phyloP scores from a whole-genome alignment of 2,329 filamentous ascomycete genomes.

The Zymoseptoria tritici region DNA sequence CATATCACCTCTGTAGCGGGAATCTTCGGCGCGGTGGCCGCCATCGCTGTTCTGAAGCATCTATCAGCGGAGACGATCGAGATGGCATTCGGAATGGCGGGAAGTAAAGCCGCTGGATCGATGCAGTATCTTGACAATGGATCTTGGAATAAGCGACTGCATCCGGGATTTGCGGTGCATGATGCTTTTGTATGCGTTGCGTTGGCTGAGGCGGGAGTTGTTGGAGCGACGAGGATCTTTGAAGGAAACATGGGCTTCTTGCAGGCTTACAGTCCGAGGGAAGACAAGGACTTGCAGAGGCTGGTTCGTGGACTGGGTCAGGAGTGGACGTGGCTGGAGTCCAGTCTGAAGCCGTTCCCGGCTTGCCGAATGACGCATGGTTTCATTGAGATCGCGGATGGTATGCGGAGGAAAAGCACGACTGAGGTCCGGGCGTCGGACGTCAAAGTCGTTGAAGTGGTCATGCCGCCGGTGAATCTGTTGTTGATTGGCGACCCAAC shows the following conservation, averaged over 20 bases:
- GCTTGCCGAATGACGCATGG: slow-evolving; percentile 29
- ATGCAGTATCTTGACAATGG: slow-evolving; percentile 37
- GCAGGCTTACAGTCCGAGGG: slow-evolving; percentile 24
- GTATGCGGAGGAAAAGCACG: slow-evolving; percentile 6
- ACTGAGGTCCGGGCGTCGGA: slow-evolving; percentile 7
- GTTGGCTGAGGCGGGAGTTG: slow-evolving; percentile 31
- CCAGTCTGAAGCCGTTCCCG: slow-evolving; percentile 25
- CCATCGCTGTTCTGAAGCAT: slow-evolving; percentile 26
- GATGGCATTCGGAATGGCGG: slow-evolving; percentile 32
- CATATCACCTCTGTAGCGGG: slow-evolving; percentile 33
- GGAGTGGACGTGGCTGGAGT: slow-evolving; percentile 22
- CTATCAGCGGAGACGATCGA: slow-evolving; percentile 22
- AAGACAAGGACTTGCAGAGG: slow-evolving; percentile 17
- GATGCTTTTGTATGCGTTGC: slow-evolving; percentile 33
- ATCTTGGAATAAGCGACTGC: slow-evolving; percentile 33
- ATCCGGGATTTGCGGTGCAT: slow-evolving; percentile 34
- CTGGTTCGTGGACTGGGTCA: slow-evolving; percentile 17
- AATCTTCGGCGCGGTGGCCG: slow-evolving; percentile 32
- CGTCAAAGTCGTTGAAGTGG: slow-evolving; percentile 15
- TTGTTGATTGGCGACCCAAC: slow-evolving; percentile 29
- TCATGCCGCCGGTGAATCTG: slow-evolving; percentile 19
- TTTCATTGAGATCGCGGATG: slow-evolving; percentile 26
- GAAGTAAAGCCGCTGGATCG: slow-evolving; percentile 32
- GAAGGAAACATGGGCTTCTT: slow-evolving; percentile 27
- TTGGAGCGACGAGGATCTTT: slow-evolving; percentile 22